Percentiles rank a stretch among this genome's conserved stretches.
These are phyloP conservation scores for Suillus decipiens DNA, from an alignment of 768 basidiomycete species.

Conservation along the genomic window DNA sequence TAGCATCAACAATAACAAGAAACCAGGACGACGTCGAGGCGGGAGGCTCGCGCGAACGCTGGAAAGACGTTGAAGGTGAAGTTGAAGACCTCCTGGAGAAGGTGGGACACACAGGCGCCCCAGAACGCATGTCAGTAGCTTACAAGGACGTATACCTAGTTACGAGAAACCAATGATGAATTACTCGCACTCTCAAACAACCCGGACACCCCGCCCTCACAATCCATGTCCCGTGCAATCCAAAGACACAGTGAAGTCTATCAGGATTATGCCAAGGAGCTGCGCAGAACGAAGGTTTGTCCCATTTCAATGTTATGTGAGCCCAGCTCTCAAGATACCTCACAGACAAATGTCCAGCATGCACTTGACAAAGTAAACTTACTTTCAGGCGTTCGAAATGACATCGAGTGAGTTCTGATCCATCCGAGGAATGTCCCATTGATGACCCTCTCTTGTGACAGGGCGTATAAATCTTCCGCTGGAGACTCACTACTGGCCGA, in stretches of 20 bases:
- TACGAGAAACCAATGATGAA: conserved; percentile 85
- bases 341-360: conserved; percentile 73
- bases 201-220: conserved; percentile 69
- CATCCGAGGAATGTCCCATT: not conserved
- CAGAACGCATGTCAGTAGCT: conserved; percentile 3
- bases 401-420: conserved; percentile 75
- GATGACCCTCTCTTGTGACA: conserved; percentile 29
- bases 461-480: conserved; percentile 88
- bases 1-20: conserved; percentile 67
- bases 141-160: conserved; percentile 42
- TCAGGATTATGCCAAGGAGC: conserved; percentile 84
- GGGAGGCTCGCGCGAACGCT: conserved; percentile 66
- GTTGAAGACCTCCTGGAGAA: conserved; percentile 85
- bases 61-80: conserved; percentile 84
- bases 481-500: conserved; percentile 88
- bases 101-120: conserved; percentile 41
- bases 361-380: conserved; percentile 88
- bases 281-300: conserved; percentile 79
- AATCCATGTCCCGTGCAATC: conserved; percentile 85
- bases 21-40: conserved; percentile 65
- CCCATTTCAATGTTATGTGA: not conserved
- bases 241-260: conserved; percentile 90
- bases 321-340: conserved; percentile 6
- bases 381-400: conserved; percentile 88
- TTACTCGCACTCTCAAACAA: conserved; percentile 66